These are phyloP conservation scores for Mucor circinelloides DNA, from an alignment of 371 early-diverging fungal genomes.

Conservation along the genomic window DNA sequence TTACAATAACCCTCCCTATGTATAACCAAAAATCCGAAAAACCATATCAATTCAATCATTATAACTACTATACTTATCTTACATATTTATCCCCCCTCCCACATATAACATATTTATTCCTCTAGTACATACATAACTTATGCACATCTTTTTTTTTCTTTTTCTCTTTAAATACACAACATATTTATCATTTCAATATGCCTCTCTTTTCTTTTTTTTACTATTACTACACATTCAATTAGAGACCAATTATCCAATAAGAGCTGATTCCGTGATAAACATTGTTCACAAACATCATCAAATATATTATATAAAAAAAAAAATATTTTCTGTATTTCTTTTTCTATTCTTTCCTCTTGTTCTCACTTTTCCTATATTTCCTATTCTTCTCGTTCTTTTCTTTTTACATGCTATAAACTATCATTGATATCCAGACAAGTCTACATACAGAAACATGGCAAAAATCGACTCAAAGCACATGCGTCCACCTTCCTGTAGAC, in stretches of 20 bases:
- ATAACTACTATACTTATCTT: background rate
- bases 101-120: background rate
- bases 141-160: background rate
- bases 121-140: background rate
- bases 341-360: background rate
- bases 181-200: background rate
- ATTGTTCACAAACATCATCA: background rate
- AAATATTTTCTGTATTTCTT: background rate
- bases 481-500: conserved; percentile 26
- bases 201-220: background rate
- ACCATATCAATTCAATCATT: conserved; percentile 4
- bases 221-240: background rate
- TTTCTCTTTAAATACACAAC: background rate
- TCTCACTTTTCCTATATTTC: background rate
- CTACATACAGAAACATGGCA: conserved; percentile 3
- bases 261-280: background rate
- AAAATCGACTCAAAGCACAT: conserved; percentile 21
- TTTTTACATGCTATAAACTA: background rate
- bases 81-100: background rate
- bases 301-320: background rate
- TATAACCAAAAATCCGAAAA: background rate
- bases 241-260: background rate
- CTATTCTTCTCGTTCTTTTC: background rate
- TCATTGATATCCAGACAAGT: background rate
- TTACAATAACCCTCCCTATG: background rate